Conservation (phyloP, 2,329 filamentous ascomycete species). For the Hortaea werneckii region DNA sequence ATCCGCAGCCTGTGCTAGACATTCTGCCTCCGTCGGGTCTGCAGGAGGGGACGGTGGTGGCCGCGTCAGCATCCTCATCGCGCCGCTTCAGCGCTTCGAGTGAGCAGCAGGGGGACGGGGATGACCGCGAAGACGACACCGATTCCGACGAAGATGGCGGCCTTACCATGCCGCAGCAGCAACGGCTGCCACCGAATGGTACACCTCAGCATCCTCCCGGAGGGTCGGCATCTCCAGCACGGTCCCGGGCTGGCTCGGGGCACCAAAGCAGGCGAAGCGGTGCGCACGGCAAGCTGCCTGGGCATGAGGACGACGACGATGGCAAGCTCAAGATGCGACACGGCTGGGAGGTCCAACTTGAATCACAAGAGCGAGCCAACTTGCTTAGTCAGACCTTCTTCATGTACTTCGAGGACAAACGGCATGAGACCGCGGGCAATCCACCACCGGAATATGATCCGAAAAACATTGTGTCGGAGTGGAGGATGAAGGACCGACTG, state of each 20-base stretch:
- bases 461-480: slow-evolving; percentile 59
- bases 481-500: slow-evolving; percentile 91
- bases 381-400: slow-evolving; percentile 81
- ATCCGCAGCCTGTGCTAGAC: slow-evolving; percentile 16
- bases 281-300: too few relatives aligned
- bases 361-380: slow-evolving; percentile 72
- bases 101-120: too few relatives aligned
- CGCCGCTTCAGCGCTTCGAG: not conserved
- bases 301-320: slow-evolving; percentile 6
- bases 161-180: slow-evolving; percentile 34
- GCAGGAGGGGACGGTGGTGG: not conserved
- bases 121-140: not conserved
- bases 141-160: slow-evolving; percentile 21
- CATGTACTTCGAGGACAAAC: slow-evolving; percentile 99
- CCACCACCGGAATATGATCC: slow-evolving; percentile 49
- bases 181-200: slow-evolving; percentile 48
- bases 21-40: not conserved
- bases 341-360: slow-evolving; percentile 87
- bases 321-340: slow-evolving; percentile 50
- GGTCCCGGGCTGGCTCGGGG: too few relatives aligned
- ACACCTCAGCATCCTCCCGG: not conserved
- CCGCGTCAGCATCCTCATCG: not conserved
- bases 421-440: slow-evolving; percentile 87
- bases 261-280: too few relatives aligned
- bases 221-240: not conserved